Evolutionary conservation across 2,329 filamentous ascomycete species (phyloP), one percentile per base, ranked within the genome.

Genomic region (Penicillium olsonii): DNA sequence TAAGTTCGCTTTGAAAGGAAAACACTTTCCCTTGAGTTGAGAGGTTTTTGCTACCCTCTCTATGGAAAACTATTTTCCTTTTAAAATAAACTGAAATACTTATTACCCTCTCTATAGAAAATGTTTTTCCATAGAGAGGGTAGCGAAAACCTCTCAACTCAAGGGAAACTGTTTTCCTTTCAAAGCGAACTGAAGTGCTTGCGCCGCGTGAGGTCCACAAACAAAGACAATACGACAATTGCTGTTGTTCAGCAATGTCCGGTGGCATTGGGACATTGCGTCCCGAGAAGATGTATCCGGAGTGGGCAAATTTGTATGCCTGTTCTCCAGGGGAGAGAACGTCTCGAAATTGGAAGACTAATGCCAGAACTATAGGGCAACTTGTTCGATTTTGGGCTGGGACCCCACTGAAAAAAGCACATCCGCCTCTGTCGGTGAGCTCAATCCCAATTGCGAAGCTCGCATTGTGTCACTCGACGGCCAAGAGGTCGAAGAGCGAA

Each of bases 381-480:
- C 89, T 0, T 92, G 89, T 67, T 84, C 86, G 0, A 76, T 81
- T 15, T 78, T 88, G 11, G 78, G 78, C 6, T 91, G 84, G 79
- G 77, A 87, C 54, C 81, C 84, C 0, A 72, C 63, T 1, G 67
- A 81, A 48, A 68, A 63, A 5, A 71, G 69, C 4, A 55, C 64
- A 2, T 73, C 74, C 24, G 70, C 68, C 60, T 77, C 77, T 2
- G 87, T 92, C 2, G 88, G 67, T 20, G 65, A 68, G 87, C 42
- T 90, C 19, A 77, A 82, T 54, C 78, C 89, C 17, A 92, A 92
- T 63, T 83, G 81, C 62, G 78, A 83, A 59, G 87, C 81, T 2
- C 85, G 83, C 65, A 78, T 94, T 51, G 79, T 92, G 62, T 78
- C 80, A 3, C 61, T 66, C 0, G 69, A 72, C 37, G 66, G 64